Percentiles rank a stretch among this genome's conserved stretches.
phyloP scores from a whole-genome alignment of 1,139 yeast genomes.

The Geotrichum klebahnii region DNA sequence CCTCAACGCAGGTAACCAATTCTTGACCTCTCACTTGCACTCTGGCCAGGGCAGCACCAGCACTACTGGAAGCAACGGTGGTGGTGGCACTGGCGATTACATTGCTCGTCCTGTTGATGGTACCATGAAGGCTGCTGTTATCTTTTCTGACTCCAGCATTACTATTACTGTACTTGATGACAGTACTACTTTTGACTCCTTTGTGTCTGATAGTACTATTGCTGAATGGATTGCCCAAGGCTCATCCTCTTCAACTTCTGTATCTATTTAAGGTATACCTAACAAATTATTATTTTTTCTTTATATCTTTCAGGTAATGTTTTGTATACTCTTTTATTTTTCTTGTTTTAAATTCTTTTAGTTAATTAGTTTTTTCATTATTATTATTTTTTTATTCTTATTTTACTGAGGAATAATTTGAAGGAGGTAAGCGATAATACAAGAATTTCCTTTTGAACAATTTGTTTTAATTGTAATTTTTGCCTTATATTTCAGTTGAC shows the following conservation, averaged over 20 bases:
- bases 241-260: conserved; percentile 12
- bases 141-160: conserved; percentile 44
- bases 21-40: conserved; percentile 79
- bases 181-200: conserved; percentile 14
- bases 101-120: conserved; percentile 75
- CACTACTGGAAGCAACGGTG: conserved; percentile 34
- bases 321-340: neutral
- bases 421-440: too few relatives aligned
- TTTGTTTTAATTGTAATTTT: too few relatives aligned
- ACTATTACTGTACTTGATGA: conserved; percentile 20
- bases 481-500: too few relatives aligned
- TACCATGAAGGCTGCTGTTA: conserved; percentile 84
- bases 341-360: neutral
- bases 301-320: neutral
- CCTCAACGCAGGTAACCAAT: conserved; percentile 63
- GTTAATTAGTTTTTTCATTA: neutral
- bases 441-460: too few relatives aligned
- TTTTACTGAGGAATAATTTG: too few relatives aligned
- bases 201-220: conserved; percentile 8
- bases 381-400: too few relatives aligned
- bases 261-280: conserved; percentile 9
- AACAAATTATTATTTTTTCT: too few relatives aligned
- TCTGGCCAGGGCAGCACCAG: conserved; percentile 64
- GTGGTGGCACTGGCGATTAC: conserved; percentile 87
- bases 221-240: conserved; percentile 18